phyloP scores from a whole-genome alignment of 2,329 filamentous ascomycete species.

The Neodidymelliopsis sp. region DNA sequence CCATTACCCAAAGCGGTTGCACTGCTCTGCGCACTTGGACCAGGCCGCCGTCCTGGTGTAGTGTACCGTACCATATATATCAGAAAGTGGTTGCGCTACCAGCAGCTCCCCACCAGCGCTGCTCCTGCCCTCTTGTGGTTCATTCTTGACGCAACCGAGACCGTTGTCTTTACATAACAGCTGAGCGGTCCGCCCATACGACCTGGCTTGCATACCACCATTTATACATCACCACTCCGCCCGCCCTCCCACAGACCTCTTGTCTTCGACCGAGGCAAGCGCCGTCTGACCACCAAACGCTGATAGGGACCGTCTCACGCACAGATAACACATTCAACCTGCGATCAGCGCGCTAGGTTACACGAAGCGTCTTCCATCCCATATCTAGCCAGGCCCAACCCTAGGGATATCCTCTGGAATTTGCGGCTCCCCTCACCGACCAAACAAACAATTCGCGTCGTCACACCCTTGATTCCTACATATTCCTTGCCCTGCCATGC shows the following conservation, averaged over 20 bases:
- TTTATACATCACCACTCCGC: constrained; percentile 15
- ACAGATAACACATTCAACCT: constrained; percentile 20
- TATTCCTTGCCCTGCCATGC: constrained; percentile 37
- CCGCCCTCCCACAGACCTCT: constrained; percentile 3
- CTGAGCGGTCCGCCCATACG: not conserved
- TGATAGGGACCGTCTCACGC: constrained; percentile 20
- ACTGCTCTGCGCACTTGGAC: constrained; percentile 12
- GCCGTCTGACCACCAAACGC: constrained; percentile 7
- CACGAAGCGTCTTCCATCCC: constrained; percentile 33
- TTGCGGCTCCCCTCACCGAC: constrained; percentile 32
- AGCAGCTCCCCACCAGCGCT: constrained; percentile 1
- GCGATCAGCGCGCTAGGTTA: constrained; percentile 27
- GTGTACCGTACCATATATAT: constrained; percentile 24
- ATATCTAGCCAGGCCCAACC: constrained; percentile 35
- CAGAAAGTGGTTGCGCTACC: constrained; percentile 19
- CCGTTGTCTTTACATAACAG: constrained; percentile 12
- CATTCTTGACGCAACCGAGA: constrained; percentile 17
- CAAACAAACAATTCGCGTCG: constrained; percentile 27
- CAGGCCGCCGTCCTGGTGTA: constrained; percentile 11
- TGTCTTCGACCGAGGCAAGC: constrained; percentile 11
- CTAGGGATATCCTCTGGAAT: constrained; percentile 29
- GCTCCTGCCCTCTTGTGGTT: constrained; percentile 11
- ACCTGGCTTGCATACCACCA: constrained; percentile 4
- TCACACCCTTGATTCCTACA: constrained; percentile 19
- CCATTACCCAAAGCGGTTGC: constrained; percentile 14